Evolutionary conservation across 768 basidiomycete genomes (phyloP), one percentile per base, ranked within the genome.

Genomic region (Postia placenta): DNA sequence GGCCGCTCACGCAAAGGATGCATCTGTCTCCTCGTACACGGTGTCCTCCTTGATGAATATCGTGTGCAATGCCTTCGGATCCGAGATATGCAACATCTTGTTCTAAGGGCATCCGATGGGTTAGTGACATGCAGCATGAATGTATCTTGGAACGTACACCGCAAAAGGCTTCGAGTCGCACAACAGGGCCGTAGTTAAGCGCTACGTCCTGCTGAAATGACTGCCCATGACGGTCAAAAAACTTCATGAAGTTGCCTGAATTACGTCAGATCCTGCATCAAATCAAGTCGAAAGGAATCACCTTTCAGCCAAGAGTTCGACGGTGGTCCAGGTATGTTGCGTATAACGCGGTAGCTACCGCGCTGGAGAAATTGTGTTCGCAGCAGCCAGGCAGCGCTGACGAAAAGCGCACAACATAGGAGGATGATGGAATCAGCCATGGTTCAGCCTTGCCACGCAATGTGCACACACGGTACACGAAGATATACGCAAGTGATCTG

Each of bases 21-120:
- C 47, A 5, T 26, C 22, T 3, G 45, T 38, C 42, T 55, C 53
- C 37, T 56, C 58, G 36, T 53, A 58, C n/a, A 53, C 43, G 25
- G 55, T 47, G 36, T 58, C 53, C 19, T 58, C 54, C 41, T 60
- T 60, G 38, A 60, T 40, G 12, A 52, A 9, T 15, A 60, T 60
- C 9, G 46, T 46, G 26, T 55, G 56, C 23, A 57, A 42, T 5
- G 58, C 57, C 1, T n/a, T 43, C 1, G 56, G 54, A 14, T 59
- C 57, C 43, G 28, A 56, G 1, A 58, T 51, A 19, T 53, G 51
- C 0, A 53, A 39, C 6, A 15, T 7, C 9, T 33, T 9, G 38
- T 39, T 7, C n/a, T n/a, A n/a, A n/a, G 38, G n/a, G 19, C 38
- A 17, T 17, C 19, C 15, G 7, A 7, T 15, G 30, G 15, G 17